Base-by-base conservation (phyloP, 2,329 filamentous ascomycete genomes). In the Falciphora oryzae region DNA sequence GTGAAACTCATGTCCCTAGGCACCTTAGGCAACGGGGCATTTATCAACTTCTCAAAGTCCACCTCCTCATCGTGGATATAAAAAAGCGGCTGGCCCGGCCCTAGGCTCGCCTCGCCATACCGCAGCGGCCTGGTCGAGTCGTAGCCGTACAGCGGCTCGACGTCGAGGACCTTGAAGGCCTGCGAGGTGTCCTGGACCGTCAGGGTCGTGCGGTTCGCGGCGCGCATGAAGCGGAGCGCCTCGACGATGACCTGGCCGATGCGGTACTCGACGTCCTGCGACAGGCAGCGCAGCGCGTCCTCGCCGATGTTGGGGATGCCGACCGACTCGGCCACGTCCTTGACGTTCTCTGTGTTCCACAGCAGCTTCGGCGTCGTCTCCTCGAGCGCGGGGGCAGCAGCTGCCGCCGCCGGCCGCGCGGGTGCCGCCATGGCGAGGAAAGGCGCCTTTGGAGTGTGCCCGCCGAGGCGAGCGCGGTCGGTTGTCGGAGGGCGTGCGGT, bases 1-100 rank as follows among this genome's bases (percentile, higher is more conserved):
- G 94, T 98, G 73, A 97, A 94, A 67, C 88, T 92, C 71, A 95
- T 90, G 76, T 99, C 95, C 62, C 94, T 85, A 44, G 95, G 95
- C 35, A 99, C 93, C 76, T 96, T 97, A 31, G 95, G 95, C 69
- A 99, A 78, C 5, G 95, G 92, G 68, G 93, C 93, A 78, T 99
- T 99, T 75, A 99, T 97, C 69, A 99, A 81, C 81, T 98, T 98
- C 80, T 99, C 95, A 74, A 99, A 98, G 77, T 99, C 95, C 64
- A 98, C 89, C 80, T 99, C 95, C 74, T 99, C 95, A 75, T 99
- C 95, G 73, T 99, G 95, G 53, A 99, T 90, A 75, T 99, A 99
- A 77, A 94, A 99, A 28, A 99, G 80, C 63, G 94, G 93, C 77
- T 99, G 95, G 13, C 94, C 93, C 18, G 93, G 93, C 0, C 95